Evolutionary conservation across 202 grass and related monocot species (phyloP), one percentile per base, ranked within the genome.

Genomic region (Setaria italica): DNA sequence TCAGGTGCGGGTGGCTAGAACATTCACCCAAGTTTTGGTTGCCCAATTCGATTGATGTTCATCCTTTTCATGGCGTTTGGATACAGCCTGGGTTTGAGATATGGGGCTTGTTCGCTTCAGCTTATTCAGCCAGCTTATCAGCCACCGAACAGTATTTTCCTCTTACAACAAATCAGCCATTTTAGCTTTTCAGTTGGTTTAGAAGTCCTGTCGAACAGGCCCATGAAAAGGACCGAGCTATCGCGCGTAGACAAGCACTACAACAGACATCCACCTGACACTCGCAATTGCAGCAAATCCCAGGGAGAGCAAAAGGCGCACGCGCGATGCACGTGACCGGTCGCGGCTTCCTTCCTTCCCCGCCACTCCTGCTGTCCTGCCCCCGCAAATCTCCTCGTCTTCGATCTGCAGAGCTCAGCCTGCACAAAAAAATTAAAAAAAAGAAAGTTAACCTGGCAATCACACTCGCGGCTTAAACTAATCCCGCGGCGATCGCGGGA

Each of bases 321-420:
- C 12, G 59, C 45, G 2, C 20, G n/a, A n/a, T 72, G 76, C 73
- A 63, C 80, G 66, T 83, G 80, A 71, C 15, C 29, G 9, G 4
- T 42, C 20, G 6, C 72, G 30, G 30, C 79, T 86, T 42, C 34
- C 57, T 70, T 82, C 43, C 78, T 76, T 70, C 67, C 19, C 57
- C 76, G 62, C 85, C 87, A 34, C 82, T 62, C 19, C 77, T 72
- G 25, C 25, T 0, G 25, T 25, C 25, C 25, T 25, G 25, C 25
- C 25, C 25, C 25, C 25, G 25, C 25, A 25, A 25, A 25, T 1
- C 43, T 9, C 54, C 62, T 42, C 29, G 6, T 72, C 42, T 71
- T 77, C 82, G 87, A 85, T 89, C 83, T 77, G 80, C 80, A 41
- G 78, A 34, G 64, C 47, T 80, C 46, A 20, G 17, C 30, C 33